Conservation (phyloP, 2,329 filamentous ascomycete genomes). For the Arachnomyces sp. region DNA sequence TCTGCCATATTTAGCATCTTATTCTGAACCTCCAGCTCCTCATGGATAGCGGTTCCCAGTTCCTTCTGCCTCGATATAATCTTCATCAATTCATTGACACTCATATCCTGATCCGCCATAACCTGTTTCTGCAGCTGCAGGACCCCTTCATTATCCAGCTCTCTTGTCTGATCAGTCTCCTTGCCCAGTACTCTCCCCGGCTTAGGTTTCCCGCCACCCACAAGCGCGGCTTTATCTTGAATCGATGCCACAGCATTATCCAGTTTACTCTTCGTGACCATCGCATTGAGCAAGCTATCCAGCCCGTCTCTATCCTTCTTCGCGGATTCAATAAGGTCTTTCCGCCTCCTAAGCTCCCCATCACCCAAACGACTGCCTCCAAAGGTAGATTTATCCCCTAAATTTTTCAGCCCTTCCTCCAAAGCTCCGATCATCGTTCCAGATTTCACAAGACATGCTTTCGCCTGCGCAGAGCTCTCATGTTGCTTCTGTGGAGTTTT, state of each 20-base stretch:
- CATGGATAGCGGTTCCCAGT: conserved; percentile 55
- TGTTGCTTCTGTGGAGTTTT: conserved; percentile 53
- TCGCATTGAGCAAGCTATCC: conserved; percentile 52
- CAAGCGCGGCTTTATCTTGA: conserved; percentile 38
- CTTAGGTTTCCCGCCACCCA: conserved; percentile 32
- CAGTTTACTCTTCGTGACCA: conserved; percentile 44
- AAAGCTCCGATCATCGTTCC: conserved; percentile 48
- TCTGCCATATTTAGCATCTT: conserved; percentile 52
- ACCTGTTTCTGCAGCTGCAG: conserved; percentile 56
- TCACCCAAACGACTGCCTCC: conserved; percentile 44
- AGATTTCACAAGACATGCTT: conserved; percentile 51
- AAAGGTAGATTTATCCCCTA: conserved; percentile 23
- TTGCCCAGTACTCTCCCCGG: conserved; percentile 43
- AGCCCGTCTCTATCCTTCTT: conserved; percentile 56
- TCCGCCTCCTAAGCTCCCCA: conserved; percentile 52
- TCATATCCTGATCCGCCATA: conserved; percentile 55
- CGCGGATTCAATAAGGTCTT: conserved; percentile 50
- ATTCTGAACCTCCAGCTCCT: conserved; percentile 56
- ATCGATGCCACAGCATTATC: conserved; percentile 41
- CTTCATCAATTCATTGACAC: conserved; percentile 51
- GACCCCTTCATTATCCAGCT: conserved; percentile 58
- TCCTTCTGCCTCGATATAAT: conserved; percentile 54
- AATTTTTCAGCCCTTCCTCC: conserved; percentile 47
- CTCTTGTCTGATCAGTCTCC: conserved; percentile 56
- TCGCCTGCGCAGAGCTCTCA: conserved; percentile 55